phyloP scores from a whole-genome alignment of 2,329 filamentous ascomycete species.

The Cucurbitaria berberidis region DNA sequence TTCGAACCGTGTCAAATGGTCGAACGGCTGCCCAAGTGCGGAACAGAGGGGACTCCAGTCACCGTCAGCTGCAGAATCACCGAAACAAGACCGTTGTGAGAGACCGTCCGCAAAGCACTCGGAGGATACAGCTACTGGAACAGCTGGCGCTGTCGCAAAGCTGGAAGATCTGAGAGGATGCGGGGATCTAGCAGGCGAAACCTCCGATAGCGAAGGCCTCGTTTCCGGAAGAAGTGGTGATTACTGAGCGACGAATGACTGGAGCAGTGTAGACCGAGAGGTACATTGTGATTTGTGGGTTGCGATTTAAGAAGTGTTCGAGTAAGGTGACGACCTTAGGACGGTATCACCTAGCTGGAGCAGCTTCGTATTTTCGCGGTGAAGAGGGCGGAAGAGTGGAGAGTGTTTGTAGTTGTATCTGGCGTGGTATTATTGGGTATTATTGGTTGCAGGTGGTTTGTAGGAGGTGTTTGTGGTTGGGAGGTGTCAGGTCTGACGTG shows the following conservation, averaged over 20 bases:
- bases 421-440: constrained; percentile 42
- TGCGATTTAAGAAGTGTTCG: constrained; percentile 36
- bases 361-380: constrained; percentile 31
- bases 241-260: constrained; percentile 53
- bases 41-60: constrained; percentile 49
- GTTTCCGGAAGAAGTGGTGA: constrained; percentile 45
- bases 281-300: constrained; percentile 44
- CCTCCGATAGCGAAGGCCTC: constrained; percentile 48
- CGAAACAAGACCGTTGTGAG: constrained; percentile 47
- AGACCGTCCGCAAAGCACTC: constrained; percentile 48
- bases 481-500: constrained; percentile 30
- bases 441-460: constrained; percentile 30
- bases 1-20: constrained; percentile 42
- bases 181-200: constrained; percentile 48
- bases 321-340: constrained; percentile 32
- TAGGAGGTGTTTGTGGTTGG: constrained; percentile 23
- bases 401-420: constrained; percentile 22
- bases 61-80: constrained; percentile 54
- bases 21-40: constrained; percentile 43
- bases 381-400: constrained; percentile 12
- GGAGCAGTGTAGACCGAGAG: constrained; percentile 44
- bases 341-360: constrained; percentile 37
- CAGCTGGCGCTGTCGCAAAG: constrained; percentile 44
- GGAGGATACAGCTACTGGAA: constrained; percentile 43
- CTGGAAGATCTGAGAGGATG: constrained; percentile 43